Percentiles rank a stretch among this genome's conserved stretches.
These are phyloP conservation scores for Actinomortierella ambigua DNA, from an alignment of 371 early-diverging fungal species.

Conservation along the genomic window DNA sequence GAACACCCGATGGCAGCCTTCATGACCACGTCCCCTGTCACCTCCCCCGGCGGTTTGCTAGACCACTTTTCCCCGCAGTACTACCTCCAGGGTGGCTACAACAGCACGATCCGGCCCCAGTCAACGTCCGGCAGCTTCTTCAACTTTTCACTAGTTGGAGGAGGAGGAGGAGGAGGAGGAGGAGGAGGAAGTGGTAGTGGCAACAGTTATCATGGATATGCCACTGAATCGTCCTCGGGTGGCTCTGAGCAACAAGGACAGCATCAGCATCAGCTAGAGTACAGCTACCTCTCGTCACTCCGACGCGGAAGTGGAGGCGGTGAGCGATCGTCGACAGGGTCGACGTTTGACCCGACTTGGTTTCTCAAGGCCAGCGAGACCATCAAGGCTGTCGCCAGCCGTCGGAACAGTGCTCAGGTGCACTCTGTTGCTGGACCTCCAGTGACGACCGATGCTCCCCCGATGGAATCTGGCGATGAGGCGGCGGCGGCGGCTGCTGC, in stretches of 20 bases:
- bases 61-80: conserved; percentile 10
- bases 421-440: too few species aligned
- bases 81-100: conserved; percentile 26
- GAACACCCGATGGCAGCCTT: too few species aligned
- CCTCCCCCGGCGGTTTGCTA: conserved; percentile 36
- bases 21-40: conserved; percentile 14
- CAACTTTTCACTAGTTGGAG: conserved; percentile 26
- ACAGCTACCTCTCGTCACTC: conserved; percentile 27
- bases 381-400: too few species aligned
- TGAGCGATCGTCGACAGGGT: conserved; percentile 27
- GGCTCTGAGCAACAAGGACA: too few species aligned
- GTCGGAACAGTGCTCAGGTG: too few species aligned
- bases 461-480: too few species aligned
- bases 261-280: background rate
- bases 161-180: background rate
- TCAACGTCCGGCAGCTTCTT: conserved; percentile 42
- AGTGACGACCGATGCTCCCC: too few species aligned
- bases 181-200: background rate
- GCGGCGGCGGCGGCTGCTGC: too few species aligned
- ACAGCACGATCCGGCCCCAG: conserved; percentile 26
- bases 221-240: too few species aligned
- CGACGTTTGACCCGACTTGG: conserved; percentile 39
- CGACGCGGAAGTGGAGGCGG: conserved; percentile 20
- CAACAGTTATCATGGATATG: too few species aligned
- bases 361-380: conserved; percentile 21